Base-by-base conservation (phyloP, 345 rosid genomes). In the Acer yangbiense region DNA sequence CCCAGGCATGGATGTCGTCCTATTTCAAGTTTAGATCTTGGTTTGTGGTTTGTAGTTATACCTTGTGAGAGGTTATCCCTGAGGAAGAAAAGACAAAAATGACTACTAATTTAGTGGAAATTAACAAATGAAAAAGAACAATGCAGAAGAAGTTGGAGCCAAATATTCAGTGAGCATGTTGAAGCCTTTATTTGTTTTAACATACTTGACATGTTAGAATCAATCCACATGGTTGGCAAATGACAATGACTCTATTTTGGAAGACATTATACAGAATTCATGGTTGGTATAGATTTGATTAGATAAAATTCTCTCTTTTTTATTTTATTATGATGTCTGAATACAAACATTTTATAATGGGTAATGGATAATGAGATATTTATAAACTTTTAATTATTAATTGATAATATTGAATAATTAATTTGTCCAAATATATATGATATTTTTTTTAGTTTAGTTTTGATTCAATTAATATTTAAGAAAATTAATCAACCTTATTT, bases 171-270 rank as follows among this genome's bases (percentile, higher is more conserved):
- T 29, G 10, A 76, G 61, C 43, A 21, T 35, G 74, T 74, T 73
- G 77, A 65, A 46, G 23, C 63, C 27, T 35, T 16, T 46, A 9
- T 46, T 46, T 20, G 68, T 8, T 48, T 54, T 14, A 54, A 54
- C n/a, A 54, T 54, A 62, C 41, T 54, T 21, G 65, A 20, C 7
- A 32, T 27, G 18, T 57, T 29, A 60, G 75, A 67, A 43, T 80
- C 29, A 55, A 69, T 20, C 58, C 79, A 80, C 79, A 70, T 80
- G 82, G 50, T 18, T 63, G 76, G 23, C 55, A 32, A 65, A 12
- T 63, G 76, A 39, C 44, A 32, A 66, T 64, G 57, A 27, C 76
- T 60, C 75, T n/a, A 58, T 72, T 41, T 13, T 65, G 39, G 16
- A 27, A 10, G 6, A 10, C 32, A 25, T 63, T 41, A 4, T 18